Base-by-base conservation (phyloP, 1,139 yeast species). In the Suhomyces chickasaworum region DNA sequence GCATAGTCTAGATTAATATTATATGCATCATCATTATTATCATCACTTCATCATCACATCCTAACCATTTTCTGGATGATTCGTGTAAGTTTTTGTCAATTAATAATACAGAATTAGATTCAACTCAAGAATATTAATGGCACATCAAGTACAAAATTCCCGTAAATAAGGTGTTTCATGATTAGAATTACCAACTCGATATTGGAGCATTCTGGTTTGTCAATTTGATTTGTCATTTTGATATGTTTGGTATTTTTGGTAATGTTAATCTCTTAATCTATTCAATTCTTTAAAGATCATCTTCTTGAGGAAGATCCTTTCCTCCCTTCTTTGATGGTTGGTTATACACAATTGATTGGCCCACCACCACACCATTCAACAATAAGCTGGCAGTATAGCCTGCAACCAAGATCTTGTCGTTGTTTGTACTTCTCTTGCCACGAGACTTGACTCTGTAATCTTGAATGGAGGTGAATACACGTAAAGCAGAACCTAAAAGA, bases 401-500 rank as follows among this genome's bases (percentile, higher is more conserved):
- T 6, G 60, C 59, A 52, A 63, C 57, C 56, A 63, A 59, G 15
- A 62, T 60, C 43, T 37, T 35, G 44, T 61, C 63, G 23, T 57
- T 48, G 20, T 21, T n/a, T 2, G 40, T 29, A 20, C 33, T 44
- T 44, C 41, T 49, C 10, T 42, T 44, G 12, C 42, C 31, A 30
- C 43, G 41, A 3, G 48, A 34, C 51, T 51, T 54, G 20, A 47
- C 37, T 17, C 39, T 46, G 48, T 43, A 47, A 38, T 49, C 61
- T 51, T 73, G 77, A 36, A 76, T 45, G 1, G 85, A 78, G 31
- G 88, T 83, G 58, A 77, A 80, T 13, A 82, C 80, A 47, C 88
- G 69, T 22, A 80, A 77, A 29, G 77, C 62, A 3, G 84, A 72
- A 0, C 87, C 87, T 10, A 78, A 47, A 31, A 78, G 69, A 57